Evolutionary conservation across 139 green algal species (phyloP), one percentile per base, ranked within the genome.

Genomic region (Pleodorina starrii): DNA sequence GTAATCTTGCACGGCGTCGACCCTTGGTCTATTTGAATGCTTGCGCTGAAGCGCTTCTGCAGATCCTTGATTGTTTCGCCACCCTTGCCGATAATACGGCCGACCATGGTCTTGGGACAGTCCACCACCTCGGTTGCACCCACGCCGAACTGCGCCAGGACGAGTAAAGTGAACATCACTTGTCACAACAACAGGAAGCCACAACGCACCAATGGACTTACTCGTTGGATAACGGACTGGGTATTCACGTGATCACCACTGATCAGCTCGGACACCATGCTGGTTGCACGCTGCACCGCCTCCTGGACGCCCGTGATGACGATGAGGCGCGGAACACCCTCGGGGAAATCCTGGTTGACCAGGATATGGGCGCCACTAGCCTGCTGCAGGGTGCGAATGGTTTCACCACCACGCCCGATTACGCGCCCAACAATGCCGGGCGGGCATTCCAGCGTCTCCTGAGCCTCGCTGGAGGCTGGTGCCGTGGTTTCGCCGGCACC

Each of bases 61-160:
- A 99, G 93, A 23, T 90, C 88, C 93, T 98, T 98, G 95, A 99
- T 98, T 5, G 96, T 99, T 84, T 99, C 97, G 10, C 97, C 97
- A 59, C 96, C 95, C 90, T 97, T 97, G 78, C 97, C 97, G 75
- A 99, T 99, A 35, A 99, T 93, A 59, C 97, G 96, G 2, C 97
- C 97, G 1, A 99, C 94, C 88, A 98, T 96, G 10, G 84, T 71
- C 92, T 98, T 98, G n/a, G 96, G 96, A 90, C 97, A 99, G 51
- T 97, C 92, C 44, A 99, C 25, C 32, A 93, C 91, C 25, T 94
- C 86, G 0, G 93, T 96, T 2, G 88, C 75, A 35, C 96, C 94
- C 17, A 92, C 51, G n/a, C 93, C 94, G 78, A 95, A 94, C 95
- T 96, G 93, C 35, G 57, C 57, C 19, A 77, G 14, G 6, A 38